A percentile compares a stretch with the other conserved stretches of the same genome.
phyloP scores from a whole-genome alignment of 129 eudicot genomes.

The Apium graveolens region DNA sequence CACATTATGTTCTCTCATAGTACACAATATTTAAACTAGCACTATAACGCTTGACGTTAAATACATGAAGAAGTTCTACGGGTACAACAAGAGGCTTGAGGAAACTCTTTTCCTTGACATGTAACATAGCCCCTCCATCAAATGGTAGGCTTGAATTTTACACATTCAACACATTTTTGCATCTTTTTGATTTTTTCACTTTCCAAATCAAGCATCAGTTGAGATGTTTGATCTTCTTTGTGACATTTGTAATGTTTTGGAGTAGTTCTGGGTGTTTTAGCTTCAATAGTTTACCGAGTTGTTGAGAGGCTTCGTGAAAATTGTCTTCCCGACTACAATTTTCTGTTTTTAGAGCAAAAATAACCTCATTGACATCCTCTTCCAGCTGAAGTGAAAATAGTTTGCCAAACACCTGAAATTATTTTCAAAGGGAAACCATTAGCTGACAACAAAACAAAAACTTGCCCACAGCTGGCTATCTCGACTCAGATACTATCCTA shows the following conservation, averaged over 20 bases:
- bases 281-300: slow-evolving; percentile 38
- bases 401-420: slow-evolving; percentile 68
- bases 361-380: slow-evolving; percentile 84
- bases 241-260: slow-evolving; percentile 32
- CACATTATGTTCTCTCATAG: not conserved
- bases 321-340: slow-evolving; percentile 19
- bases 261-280: slow-evolving; percentile 37
- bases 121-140: not conserved
- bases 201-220: not conserved
- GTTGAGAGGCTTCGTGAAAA: slow-evolving; percentile 39
- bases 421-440: not conserved
- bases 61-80: not conserved
- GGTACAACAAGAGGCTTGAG: not conserved
- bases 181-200: not conserved
- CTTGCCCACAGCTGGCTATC: not conserved
- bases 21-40: not conserved
- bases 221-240: slow-evolving; percentile 42
- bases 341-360: slow-evolving; percentile 55
- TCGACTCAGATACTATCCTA: not conserved
- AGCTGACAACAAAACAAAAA: not conserved
- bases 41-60: not conserved
- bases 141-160: not conserved
- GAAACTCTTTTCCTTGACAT: not conserved
- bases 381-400: slow-evolving; percentile 65
- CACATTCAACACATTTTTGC: not conserved